Percentiles rank a stretch among this genome's conserved stretches.
Evolutionary conservation across 2,329 filamentous ascomycete species (phyloP).

Genomic region (Teratosphaeria destructans): DNA sequence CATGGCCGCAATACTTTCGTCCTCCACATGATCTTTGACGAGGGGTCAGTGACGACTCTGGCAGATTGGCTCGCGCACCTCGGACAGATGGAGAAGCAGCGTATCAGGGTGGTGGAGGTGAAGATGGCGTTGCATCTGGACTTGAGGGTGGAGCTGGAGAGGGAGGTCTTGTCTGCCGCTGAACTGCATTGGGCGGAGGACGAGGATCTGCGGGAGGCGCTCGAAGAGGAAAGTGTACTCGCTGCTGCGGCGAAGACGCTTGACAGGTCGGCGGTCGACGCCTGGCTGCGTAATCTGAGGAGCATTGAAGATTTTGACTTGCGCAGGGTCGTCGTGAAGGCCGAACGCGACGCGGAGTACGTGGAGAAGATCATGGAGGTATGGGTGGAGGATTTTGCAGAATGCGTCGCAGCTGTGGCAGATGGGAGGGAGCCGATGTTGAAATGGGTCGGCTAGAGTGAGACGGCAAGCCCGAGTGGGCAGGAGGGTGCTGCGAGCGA

Average conservation of each 20-base stretch:
- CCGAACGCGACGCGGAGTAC: background rate
- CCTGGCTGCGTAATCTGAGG: background rate
- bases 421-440: background rate
- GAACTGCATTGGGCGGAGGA: background rate
- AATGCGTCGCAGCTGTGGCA: background rate
- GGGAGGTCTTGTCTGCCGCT: background rate
- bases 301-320: background rate
- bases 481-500: background rate
- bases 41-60: background rate
- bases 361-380: background rate
- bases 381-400: background rate
- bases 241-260: background rate
- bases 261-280: background rate
- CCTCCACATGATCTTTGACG: background rate
- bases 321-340: background rate
- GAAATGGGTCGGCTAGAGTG: background rate
- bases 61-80: background rate
- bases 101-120: background rate
- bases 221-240: background rate
- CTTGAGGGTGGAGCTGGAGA: background rate
- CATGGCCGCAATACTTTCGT: constrained; percentile 4
- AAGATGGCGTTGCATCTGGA: background rate
- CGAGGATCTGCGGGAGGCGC: background rate
- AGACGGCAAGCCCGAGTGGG: background rate
- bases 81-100: background rate